These are phyloP conservation scores for Anthracocystis panici-leucophaei DNA, from an alignment of 1,284 basidiomycete genomes.

Conservation along the genomic window DNA sequence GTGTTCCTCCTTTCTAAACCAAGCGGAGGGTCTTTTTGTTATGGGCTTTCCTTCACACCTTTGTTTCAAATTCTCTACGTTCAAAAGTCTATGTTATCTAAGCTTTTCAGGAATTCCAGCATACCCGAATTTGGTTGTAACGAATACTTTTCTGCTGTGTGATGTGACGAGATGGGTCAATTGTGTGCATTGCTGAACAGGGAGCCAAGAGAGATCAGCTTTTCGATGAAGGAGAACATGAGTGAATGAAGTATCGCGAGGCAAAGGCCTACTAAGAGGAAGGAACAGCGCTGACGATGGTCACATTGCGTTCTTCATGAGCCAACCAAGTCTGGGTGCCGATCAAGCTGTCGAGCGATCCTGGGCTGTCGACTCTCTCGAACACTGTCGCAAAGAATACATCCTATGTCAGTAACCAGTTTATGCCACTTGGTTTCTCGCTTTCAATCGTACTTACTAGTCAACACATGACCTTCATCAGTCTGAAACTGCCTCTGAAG, in stretches of 20 bases:
- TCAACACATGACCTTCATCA: slow-evolving; percentile 46
- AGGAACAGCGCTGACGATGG: slow-evolving; percentile 36
- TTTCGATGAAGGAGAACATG: not conserved
- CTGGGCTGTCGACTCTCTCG: slow-evolving; percentile 35
- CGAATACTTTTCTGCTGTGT: not conserved
- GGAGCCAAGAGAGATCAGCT: no score
- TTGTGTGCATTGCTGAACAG: not conserved
- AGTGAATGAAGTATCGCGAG: not conserved
- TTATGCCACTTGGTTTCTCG: no score
- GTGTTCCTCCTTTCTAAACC: slow-evolving; percentile 54
- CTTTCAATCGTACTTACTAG: slow-evolving; percentile 28
- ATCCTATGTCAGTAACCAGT: not conserved
- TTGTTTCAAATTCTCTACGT: not conserved
- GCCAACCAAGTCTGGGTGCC: slow-evolving; percentile 50
- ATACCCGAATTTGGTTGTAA: slow-evolving; percentile 14
- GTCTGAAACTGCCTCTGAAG: slow-evolving; percentile 29
- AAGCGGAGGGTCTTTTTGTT: not conserved
- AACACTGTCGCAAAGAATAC: slow-evolving; percentile 34
- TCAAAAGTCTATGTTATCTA: not conserved
- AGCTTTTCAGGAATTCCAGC: slow-evolving; percentile 13
- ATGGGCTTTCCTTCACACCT: slow-evolving; percentile 13
- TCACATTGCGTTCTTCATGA: slow-evolving; percentile 50
- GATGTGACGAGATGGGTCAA: no score
- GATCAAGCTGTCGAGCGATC: slow-evolving; percentile 45
- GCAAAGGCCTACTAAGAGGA: not conserved